Evolutionary conservation across 1,284 basidiomycete genomes (phyloP).

Genomic region (Leccinum cinnamomeum): DNA sequence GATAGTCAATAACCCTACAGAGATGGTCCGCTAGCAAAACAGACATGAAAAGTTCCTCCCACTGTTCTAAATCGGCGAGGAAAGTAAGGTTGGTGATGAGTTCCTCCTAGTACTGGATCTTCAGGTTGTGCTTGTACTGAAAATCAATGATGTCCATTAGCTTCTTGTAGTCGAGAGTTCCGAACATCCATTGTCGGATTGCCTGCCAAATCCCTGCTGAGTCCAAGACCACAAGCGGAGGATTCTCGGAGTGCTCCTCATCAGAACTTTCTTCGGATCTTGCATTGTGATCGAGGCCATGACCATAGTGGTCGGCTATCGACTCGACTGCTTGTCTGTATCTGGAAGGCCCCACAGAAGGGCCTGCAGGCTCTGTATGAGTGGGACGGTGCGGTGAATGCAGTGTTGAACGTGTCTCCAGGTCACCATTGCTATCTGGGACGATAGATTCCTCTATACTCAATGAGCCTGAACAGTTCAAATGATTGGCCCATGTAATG

Average conservation of each 20-base stretch:
- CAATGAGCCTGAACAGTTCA: no score
- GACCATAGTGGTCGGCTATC: neutral
- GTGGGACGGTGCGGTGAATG: no score
- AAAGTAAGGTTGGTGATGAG: neutral
- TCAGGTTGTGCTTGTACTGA: neutral
- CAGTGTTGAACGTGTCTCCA: no score
- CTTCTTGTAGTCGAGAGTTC: neutral
- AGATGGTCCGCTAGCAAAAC: neutral
- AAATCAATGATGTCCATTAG: neutral
- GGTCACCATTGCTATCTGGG: neutral
- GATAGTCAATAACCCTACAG: neutral
- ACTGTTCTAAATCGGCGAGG: neutral
- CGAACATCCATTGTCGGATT: neutral
- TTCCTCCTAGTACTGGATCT: conserved; percentile 2
- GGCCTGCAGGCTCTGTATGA: no score
- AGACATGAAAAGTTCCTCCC: neutral
- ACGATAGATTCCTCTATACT: neutral
- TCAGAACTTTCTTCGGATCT: neutral
- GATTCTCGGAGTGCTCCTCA: neutral
- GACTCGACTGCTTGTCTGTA: neutral
- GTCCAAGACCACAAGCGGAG: neutral
- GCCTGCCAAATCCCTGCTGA: neutral
- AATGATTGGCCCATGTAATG: neutral
- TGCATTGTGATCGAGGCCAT: neutral
- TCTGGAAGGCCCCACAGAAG: neutral